A percentile compares a stretch with the other conserved stretches of the same genome.
Conservation (phyloP, 2,329 filamentous ascomycete species). For the Pestalotiopsis sp. region DNA sequence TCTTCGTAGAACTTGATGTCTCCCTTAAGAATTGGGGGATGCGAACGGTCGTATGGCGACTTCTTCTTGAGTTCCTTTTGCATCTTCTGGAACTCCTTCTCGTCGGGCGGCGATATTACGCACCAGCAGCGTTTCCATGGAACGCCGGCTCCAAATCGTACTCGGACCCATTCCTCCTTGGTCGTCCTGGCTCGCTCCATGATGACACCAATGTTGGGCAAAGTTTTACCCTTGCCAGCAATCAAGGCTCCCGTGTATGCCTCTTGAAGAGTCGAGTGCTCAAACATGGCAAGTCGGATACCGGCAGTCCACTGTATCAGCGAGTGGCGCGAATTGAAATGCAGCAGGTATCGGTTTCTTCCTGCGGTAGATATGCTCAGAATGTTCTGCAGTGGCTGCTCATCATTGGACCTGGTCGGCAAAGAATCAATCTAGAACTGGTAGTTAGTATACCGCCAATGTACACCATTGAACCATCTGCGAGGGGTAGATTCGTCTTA, state of each 20-base stretch:
- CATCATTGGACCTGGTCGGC: conserved; percentile 74
- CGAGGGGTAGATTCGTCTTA: conserved; percentile 39
- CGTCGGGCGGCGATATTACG: conserved; percentile 86
- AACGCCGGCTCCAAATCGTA: conserved; percentile 92
- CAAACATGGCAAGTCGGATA: conserved; percentile 91
- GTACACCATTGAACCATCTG: conserved; percentile 13
- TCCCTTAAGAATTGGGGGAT: conserved; percentile 70
- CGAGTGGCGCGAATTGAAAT: conserved; percentile 94
- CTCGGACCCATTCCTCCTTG: conserved; percentile 90
- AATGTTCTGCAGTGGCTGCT: conserved; percentile 88
- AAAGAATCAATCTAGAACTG: conserved; percentile 77
- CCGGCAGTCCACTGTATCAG: conserved; percentile 94
- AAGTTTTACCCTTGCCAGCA: conserved; percentile 83
- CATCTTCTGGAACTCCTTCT: conserved; percentile 84
- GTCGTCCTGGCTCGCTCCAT: conserved; percentile 78
- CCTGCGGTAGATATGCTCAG: conserved; percentile 94
- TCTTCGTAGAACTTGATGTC: conserved; percentile 95
- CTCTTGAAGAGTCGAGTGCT: conserved; percentile 90
- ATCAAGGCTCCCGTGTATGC: conserved; percentile 95
- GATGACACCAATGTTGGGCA: conserved; percentile 90
- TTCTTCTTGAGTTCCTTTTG: conserved; percentile 82
- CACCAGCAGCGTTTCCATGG: conserved; percentile 98
- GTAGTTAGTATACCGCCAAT: conserved; percentile 17
- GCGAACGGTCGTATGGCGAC: conserved; percentile 77
- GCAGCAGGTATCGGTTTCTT: conserved; percentile 90